Conservation (phyloP, 805 yeast genomes). For the Blastobotrys chiropterorum region DNA sequence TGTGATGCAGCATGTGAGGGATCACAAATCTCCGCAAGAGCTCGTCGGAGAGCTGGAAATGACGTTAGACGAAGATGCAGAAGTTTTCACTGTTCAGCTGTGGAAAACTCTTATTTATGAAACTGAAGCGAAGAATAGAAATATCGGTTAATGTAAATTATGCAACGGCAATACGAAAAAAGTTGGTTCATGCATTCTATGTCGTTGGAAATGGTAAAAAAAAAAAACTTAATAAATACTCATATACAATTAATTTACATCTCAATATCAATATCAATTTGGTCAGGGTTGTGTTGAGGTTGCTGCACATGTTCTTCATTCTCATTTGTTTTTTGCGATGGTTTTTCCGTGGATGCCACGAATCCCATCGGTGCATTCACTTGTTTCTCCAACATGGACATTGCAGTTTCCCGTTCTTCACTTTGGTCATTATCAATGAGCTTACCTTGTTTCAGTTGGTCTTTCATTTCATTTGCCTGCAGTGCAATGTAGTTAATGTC, state of each 20-base stretch:
- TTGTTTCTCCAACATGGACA: conserved; percentile 5
- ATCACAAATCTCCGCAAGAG: conserved; percentile 21
- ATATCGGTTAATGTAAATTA: neutral
- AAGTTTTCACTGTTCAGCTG: conserved; percentile 19
- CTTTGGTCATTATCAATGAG: neutral
- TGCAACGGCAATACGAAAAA: no score
- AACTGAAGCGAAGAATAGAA: conserved; percentile 13
- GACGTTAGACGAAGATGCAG: conserved; percentile 42
- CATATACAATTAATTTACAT: conserved; percentile 1
- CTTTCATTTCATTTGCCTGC: neutral
- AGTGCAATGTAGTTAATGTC: conserved; percentile 12
- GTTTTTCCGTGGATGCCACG: conserved; percentile 15
- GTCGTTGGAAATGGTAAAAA: neutral
- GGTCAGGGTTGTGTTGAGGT: conserved; percentile 17
- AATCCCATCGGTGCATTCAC: conserved; percentile 20
- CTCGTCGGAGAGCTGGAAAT: conserved; percentile 26
- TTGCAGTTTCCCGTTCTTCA: conserved; percentile 1
- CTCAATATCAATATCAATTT: conserved; percentile 18
- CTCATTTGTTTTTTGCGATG: neutral
- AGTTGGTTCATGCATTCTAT: conserved; percentile 3
- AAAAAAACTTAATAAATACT: neutral
- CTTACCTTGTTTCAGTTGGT: neutral
- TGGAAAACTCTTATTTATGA: conserved; percentile 24
- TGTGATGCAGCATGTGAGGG: conserved; percentile 21
- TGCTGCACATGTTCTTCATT: neutral